Evolutionary conservation across 139 green algal genomes (phyloP).

Genomic region (Micractinium conductrix): DNA sequence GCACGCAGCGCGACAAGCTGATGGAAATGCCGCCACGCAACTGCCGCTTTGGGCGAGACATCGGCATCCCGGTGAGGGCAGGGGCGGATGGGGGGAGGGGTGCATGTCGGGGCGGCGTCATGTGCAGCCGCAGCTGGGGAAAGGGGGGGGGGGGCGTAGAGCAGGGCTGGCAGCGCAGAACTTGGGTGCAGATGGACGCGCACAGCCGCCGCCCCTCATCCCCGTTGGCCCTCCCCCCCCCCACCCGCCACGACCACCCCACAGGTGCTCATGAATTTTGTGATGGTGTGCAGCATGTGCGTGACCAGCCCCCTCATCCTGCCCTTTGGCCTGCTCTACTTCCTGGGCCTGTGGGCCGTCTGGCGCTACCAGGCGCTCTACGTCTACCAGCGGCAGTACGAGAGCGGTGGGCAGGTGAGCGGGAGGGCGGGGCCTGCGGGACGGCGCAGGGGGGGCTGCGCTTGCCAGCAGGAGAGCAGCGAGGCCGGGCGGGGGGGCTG

Average conservation of each 20-base stretch:
- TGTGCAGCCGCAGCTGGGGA: neutral
- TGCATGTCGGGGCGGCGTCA: neutral
- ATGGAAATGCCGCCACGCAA: slow-evolving; percentile 51
- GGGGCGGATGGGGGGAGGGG: neutral
- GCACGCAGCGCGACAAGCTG: slow-evolving; percentile 50
- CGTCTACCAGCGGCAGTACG: slow-evolving; percentile 58
- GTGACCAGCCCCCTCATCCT: slow-evolving; percentile 63
- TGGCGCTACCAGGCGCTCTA: slow-evolving; percentile 68
- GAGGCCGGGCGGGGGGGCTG: too few species aligned
- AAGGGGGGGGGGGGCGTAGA: neutral
- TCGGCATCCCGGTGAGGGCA: slow-evolving; percentile 55
- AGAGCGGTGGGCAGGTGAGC: slow-evolving; percentile 36
- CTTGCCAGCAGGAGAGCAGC: too few species aligned
- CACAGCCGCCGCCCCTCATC: neutral
- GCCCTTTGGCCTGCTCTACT: slow-evolving; percentile 69
- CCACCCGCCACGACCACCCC: neutral
- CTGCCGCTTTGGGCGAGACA: slow-evolving; percentile 55
- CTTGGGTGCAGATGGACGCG: neutral
- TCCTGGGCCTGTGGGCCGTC: slow-evolving; percentile 56
- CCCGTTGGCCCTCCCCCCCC: neutral
- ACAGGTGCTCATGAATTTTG: slow-evolving; percentile 58
- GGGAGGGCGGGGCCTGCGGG: neutral
- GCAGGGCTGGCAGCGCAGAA: neutral
- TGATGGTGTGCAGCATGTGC: slow-evolving; percentile 50
- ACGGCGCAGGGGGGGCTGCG: neutral